phyloP scores from a whole-genome alignment of 306 rosid species.

The Carpinus fangiana region DNA sequence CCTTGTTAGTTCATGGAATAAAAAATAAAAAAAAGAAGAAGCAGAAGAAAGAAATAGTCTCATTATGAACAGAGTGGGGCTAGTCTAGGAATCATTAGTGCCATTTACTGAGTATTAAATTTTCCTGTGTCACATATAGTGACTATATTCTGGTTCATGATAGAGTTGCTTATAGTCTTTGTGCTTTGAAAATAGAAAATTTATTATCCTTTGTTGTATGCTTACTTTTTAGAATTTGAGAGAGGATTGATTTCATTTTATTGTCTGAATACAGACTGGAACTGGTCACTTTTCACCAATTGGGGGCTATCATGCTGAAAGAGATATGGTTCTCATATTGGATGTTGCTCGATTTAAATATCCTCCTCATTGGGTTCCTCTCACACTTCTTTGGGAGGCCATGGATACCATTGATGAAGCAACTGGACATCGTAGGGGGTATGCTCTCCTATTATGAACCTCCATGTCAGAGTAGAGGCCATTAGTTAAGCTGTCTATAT shows the following conservation, averaged over 20 bases:
- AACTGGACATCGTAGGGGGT: conserved; percentile 83
- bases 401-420: conserved; percentile 69
- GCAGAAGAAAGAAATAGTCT: neutral
- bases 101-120: neutral
- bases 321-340: conserved; percentile 85
- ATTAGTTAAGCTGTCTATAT: neutral
- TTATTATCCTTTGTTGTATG: neutral
- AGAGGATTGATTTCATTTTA: conserved; percentile 23
- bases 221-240: neutral
- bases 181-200: neutral
- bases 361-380: conserved; percentile 98
- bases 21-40: neutral
- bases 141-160: neutral
- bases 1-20: neutral
- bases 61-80: neutral
- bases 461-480: neutral
- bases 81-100: neutral
- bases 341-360: conserved; percentile 95
- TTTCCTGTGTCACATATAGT: neutral
- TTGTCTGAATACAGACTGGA: conserved; percentile 70
- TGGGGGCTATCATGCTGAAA: conserved; percentile 83
- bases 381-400: conserved; percentile 77
- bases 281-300: conserved; percentile 90
- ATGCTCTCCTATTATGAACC: conserved; percentile 15
- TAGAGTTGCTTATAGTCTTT: neutral